Conservation (phyloP, 257 asterid genomes). For the Galeopsis tetrahit region DNA sequence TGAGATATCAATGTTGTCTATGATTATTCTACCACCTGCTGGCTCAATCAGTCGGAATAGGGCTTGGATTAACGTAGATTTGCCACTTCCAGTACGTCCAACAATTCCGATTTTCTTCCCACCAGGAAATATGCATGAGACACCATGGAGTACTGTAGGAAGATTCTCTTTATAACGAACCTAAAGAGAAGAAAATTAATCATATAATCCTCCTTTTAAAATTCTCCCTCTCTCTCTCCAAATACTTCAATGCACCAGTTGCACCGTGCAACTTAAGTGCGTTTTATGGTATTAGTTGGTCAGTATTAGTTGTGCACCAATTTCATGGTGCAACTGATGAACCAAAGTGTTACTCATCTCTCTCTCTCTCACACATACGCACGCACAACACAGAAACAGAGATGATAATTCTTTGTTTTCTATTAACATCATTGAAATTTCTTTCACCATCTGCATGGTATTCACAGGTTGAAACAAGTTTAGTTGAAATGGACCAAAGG, state of each 20-base stretch:
- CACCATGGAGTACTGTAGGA: slow-evolving; percentile 93
- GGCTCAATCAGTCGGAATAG: slow-evolving; percentile 95
- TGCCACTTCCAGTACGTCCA: slow-evolving; percentile 99
- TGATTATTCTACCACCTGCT: slow-evolving; percentile 80
- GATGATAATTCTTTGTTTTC: neutral
- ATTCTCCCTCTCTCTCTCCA: neutral
- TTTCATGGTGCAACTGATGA: no score
- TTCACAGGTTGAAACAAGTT: neutral
- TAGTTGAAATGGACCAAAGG: neutral
- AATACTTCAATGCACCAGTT: no score
- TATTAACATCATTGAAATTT: neutral
- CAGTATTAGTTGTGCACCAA: no score
- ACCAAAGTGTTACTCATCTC: no score
- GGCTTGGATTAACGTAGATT: slow-evolving; percentile 97
- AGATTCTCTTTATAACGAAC: slow-evolving; percentile 88
- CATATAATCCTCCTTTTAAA: neutral
- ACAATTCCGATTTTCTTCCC: slow-evolving; percentile 95
- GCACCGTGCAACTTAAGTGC: neutral
- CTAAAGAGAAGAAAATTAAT: slow-evolving; percentile 19
- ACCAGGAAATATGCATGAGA: slow-evolving; percentile 91
- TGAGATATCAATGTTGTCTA: slow-evolving; percentile 81
- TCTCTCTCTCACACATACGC: neutral
- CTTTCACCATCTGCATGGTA: neutral
- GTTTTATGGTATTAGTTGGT: no score
- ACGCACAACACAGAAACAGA: no score